phyloP scores from a whole-genome alignment of 164 flowering plant genomes.

The Dillenia suffruticosa region DNA sequence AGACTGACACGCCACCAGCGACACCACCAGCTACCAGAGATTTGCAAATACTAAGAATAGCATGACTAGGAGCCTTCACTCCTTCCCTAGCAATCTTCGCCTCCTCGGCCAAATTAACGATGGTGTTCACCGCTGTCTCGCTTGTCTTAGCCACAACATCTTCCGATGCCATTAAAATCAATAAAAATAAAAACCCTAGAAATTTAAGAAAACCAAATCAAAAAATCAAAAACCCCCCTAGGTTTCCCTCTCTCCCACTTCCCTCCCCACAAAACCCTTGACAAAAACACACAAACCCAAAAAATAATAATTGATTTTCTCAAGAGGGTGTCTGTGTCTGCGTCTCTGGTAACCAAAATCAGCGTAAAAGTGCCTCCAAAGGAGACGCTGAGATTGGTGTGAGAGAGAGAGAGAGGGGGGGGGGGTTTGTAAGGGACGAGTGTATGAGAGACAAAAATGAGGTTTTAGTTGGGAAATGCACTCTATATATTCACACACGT shows the following conservation, averaged over 20 bases:
- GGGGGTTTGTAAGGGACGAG: too few relatives aligned
- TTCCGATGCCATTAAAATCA: slow-evolving; percentile 51
- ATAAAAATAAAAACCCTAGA: slow-evolving; percentile 4
- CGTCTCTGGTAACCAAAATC: too few relatives aligned
- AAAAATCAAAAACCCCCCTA: too few relatives aligned
- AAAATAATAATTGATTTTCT: too few relatives aligned
- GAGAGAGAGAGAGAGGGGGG: too few relatives aligned
- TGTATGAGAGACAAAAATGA: too few relatives aligned
- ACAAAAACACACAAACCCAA: slow-evolving; percentile 1
- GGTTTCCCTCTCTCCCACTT: neutral
- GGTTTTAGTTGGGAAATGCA: too few relatives aligned
- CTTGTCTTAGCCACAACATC: slow-evolving; percentile 57
- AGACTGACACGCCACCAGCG: slow-evolving; percentile 91
- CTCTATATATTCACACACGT: too few relatives aligned
- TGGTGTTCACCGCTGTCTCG: slow-evolving; percentile 77
- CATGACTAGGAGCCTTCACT: slow-evolving; percentile 64
- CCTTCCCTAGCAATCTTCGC: slow-evolving; percentile 84
- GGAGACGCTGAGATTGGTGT: too few relatives aligned
- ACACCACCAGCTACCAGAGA: slow-evolving; percentile 95
- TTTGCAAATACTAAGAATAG: slow-evolving; percentile 62
- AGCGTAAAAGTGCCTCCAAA: too few relatives aligned
- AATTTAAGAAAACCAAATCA: neutral
- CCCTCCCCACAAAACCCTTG: neutral
- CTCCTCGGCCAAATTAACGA: slow-evolving; percentile 92
- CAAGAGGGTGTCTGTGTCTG: too few relatives aligned